Evolutionary conservation across 352 stramenopile species (phyloP), one percentile per base, ranked within the genome.

Genomic region (Pythium insidiosum): DNA sequence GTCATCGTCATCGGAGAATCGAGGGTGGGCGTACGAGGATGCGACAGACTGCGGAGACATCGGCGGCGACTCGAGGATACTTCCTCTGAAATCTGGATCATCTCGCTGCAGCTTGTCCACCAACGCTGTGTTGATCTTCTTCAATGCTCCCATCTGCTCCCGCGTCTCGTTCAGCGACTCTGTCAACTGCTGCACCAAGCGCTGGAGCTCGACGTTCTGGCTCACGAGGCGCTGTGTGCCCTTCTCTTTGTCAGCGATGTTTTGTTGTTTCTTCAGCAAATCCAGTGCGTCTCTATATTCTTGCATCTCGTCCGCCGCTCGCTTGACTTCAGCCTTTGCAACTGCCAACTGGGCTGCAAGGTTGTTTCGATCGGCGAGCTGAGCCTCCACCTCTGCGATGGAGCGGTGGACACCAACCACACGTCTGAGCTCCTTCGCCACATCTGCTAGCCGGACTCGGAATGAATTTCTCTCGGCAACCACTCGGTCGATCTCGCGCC

Each of bases 51-150:
- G 60, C 15, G 66, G 59, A 4, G 68, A 78, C 20, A 57, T 51
- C 2, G 52, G 56, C 1, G 54, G 53, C 18, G 60, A 63, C 26
- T 84, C 73, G 13, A 84, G 48, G 40, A 80, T 62, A 50, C 66
- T 83, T 18, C 63, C 61, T 5, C 72, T 63, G 15, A 63, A 59
- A 1, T 84, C 70, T 0, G 73, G 74, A 23, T 81, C 57, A 16
- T 82, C 45, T 11, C 63, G 44, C 52, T 82, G 66, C 30, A 91
- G 67, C 43, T 73, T 77, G 18, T 67, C 65, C 15, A 82, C 63
- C n/a, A 92, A 57, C 20, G 78, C 70, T 25, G 57, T 63, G 46
- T 92, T 92, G 45, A 89, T 84, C 42, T 73, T 73, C 61, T 83
- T 85, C 20, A 81, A 67, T 3, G 73, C 73, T n/a, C 56, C 50